These are phyloP conservation scores for Cinnamomum micranthum DNA, from an alignment of 164 flowering plant genomes.

Conservation along the genomic window DNA sequence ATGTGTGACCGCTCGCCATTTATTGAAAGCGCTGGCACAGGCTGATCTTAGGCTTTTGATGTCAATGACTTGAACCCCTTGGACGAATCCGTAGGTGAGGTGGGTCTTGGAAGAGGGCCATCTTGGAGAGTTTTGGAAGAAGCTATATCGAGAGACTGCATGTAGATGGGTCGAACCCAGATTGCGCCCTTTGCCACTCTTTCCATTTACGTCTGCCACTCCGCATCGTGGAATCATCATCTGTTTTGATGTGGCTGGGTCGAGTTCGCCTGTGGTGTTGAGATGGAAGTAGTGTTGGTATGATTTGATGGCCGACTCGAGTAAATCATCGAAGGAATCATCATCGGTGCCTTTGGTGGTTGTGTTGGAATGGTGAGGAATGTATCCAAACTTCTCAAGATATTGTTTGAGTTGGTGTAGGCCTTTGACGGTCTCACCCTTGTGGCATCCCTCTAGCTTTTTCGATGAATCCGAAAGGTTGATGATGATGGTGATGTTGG, in stretches of 20 bases:
- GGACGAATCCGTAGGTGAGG: slow-evolving; percentile 58
- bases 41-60: slow-evolving; percentile 28
- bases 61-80: slow-evolving; percentile 18
- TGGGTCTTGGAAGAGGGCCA: slow-evolving; percentile 41
- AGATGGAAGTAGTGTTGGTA: slow-evolving; percentile 31
- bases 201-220: slow-evolving; percentile 25
- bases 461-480: slow-evolving; percentile 1
- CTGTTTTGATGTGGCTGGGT: slow-evolving; percentile 10
- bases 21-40: slow-evolving; percentile 46
- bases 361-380: neutral
- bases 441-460: slow-evolving; percentile 14
- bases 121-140: slow-evolving; percentile 34
- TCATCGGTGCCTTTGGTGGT: neutral
- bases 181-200: slow-evolving; percentile 16
- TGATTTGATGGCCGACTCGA: slow-evolving; percentile 25
- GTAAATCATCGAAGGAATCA: slow-evolving; percentile 21
- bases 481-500: neutral
- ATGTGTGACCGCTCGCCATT: slow-evolving; percentile 54
- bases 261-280: slow-evolving; percentile 22
- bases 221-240: slow-evolving; percentile 24
- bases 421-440: slow-evolving; percentile 11
- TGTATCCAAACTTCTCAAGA: slow-evolving; percentile 21
- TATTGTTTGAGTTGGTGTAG: slow-evolving; percentile 19
- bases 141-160: slow-evolving; percentile 30
- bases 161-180: neutral